Conservation (phyloP, 2,329 filamentous ascomycete genomes). For the Colletotrichum abscissum region DNA sequence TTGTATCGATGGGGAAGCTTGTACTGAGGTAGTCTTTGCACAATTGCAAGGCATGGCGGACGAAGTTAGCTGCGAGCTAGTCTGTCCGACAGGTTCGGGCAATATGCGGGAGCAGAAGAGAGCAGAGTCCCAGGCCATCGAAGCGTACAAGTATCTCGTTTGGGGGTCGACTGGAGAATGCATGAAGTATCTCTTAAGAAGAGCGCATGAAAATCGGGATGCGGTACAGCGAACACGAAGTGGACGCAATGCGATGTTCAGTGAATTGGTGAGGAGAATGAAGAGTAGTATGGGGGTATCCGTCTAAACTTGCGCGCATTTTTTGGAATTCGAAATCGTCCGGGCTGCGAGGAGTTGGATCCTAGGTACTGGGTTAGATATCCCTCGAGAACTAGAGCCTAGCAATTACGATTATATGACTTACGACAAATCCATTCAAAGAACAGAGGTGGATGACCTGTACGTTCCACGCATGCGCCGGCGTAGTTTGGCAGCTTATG, state of each 20-base stretch:
- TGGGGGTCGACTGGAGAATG: conserved; percentile 83
- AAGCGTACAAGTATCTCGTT: conserved; percentile 74
- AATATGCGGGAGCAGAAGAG: conserved; percentile 6
- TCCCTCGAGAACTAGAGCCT: neutral
- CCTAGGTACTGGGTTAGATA: neutral
- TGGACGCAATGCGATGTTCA: conserved; percentile 71
- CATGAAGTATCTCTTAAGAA: conserved; percentile 80
- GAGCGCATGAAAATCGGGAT: conserved; percentile 76
- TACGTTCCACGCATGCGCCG: neutral
- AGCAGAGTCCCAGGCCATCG: conserved; percentile 18
- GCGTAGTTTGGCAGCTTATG: conserved; percentile 19
- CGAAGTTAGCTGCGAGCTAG: conserved; percentile 79
- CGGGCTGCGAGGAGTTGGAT: neutral
- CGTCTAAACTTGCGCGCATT: conserved; percentile 34
- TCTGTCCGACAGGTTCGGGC: conserved; percentile 40
- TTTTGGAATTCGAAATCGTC: neutral
- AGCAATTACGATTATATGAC: neutral
- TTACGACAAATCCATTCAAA: neutral
- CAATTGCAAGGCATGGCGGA: conserved; percentile 80
- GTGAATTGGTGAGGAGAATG: conserved; percentile 68
- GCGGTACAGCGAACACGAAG: conserved; percentile 72
- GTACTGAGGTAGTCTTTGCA: conserved; percentile 51
- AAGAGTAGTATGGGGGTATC: conserved; percentile 54
- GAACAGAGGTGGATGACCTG: neutral
- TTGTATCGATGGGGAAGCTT: conserved; percentile 56